Evolutionary conservation across 2,329 filamentous ascomycete genomes (phyloP).

Genomic region (Neopestalotiopsis clavispora): DNA sequence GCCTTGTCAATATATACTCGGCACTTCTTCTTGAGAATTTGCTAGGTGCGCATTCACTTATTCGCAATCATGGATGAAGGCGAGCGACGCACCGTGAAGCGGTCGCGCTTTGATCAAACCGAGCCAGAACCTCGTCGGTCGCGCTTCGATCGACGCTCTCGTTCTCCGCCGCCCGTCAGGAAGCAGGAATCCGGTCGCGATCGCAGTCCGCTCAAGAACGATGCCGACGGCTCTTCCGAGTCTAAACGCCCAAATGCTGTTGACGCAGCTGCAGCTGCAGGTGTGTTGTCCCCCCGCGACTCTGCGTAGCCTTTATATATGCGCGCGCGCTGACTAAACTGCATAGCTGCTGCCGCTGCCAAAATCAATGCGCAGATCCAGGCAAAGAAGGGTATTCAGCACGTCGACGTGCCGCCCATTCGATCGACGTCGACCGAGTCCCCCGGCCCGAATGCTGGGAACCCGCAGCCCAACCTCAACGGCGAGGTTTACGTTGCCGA

Average conservation of each 20-base stretch:
- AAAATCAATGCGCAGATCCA: slow-evolving; percentile 84
- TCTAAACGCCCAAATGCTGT: slow-evolving; percentile 52
- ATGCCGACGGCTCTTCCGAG: slow-evolving; percentile 41
- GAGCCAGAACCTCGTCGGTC: slow-evolving; percentile 80
- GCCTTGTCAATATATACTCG: not conserved
- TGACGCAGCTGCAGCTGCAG: slow-evolving; percentile 79
- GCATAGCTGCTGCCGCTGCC: slow-evolving; percentile 81
- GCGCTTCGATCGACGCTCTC: slow-evolving; percentile 90
- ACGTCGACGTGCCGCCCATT: slow-evolving; percentile 87
- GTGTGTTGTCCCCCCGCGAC: slow-evolving; percentile 48
- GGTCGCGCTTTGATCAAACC: slow-evolving; percentile 93
- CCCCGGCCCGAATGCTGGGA: slow-evolving; percentile 42
- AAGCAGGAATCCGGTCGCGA: slow-evolving; percentile 74
- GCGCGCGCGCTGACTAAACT: slow-evolving; percentile 20
- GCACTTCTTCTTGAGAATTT: not conserved
- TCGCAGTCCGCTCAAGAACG: slow-evolving; percentile 73
- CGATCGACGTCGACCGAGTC: slow-evolving; percentile 57
- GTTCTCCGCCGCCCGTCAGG: slow-evolving; percentile 76
- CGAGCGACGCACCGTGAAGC: slow-evolving; percentile 74
- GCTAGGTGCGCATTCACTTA: not conserved
- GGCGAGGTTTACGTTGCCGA: slow-evolving; percentile 93
- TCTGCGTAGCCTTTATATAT: slow-evolving; percentile 18
- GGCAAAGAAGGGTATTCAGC: slow-evolving; percentile 86
- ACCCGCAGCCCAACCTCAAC: slow-evolving; percentile 63
- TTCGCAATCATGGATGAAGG: slow-evolving; percentile 70